These are phyloP conservation scores for Aspergillus leporis DNA, from an alignment of 495 filamentous ascomycete species.

Conservation along the genomic window DNA sequence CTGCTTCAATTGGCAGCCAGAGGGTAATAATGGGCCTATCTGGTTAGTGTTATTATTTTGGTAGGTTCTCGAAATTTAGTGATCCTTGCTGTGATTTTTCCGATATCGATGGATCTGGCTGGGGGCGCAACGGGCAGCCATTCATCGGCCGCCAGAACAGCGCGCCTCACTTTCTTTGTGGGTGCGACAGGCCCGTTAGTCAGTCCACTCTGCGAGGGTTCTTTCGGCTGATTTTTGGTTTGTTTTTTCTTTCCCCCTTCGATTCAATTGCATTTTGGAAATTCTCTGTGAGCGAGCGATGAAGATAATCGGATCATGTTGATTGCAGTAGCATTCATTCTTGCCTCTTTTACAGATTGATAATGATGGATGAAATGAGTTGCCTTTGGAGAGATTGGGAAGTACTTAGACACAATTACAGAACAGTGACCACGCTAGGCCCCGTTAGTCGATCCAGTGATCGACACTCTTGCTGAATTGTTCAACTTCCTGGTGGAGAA, in stretches of 20 bases:
- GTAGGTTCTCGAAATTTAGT: neutral
- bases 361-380: neutral
- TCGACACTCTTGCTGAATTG: constrained; percentile 22
- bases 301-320: neutral
- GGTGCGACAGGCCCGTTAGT: constrained; percentile 13
- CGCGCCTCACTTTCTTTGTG: constrained; percentile 27
- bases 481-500: neutral
- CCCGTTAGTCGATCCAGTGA: constrained; percentile 18
- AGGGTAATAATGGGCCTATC: neutral
- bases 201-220: constrained; percentile 2
- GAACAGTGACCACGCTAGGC: constrained; percentile 3
- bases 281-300: neutral
- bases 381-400: neutral
- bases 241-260: neutral
- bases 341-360: neutral
- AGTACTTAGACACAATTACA: neutral
- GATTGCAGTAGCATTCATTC: neutral
- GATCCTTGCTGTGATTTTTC: neutral
- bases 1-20: neutral
- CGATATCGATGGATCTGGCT: neutral
- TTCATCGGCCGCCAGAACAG: constrained; percentile 25
- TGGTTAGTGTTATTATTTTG: neutral
- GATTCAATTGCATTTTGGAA: neutral
- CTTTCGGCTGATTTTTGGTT: neutral
- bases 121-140: constrained; percentile 18